Conservation (phyloP, 768 basidiomycete genomes). For the Pisolithus tinctorius region DNA sequence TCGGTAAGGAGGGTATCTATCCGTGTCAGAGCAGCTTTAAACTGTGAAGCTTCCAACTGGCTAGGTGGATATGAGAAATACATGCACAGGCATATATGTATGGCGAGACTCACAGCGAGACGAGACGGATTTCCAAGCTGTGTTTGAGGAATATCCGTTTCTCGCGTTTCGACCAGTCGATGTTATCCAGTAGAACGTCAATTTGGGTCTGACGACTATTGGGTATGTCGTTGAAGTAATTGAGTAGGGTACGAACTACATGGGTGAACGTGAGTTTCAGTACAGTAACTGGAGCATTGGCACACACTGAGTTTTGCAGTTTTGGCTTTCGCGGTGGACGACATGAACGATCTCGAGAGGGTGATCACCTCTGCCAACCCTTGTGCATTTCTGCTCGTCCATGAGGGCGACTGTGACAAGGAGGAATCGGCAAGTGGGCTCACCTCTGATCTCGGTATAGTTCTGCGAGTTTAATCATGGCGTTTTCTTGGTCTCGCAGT, state of each 20-base stretch:
- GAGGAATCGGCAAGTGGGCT: too few relatives aligned
- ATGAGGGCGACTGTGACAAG: not conserved
- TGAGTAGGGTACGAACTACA: conserved; percentile 87
- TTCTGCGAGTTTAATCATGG: conserved; percentile 79
- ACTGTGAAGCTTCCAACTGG: conserved; percentile 69
- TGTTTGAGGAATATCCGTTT: conserved; percentile 96
- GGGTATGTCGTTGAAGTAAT: conserved; percentile 78
- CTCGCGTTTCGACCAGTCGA: conserved; percentile 86
- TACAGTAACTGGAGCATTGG: not conserved
- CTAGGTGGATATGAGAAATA: conserved; percentile 28
- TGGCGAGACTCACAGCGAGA: conserved; percentile 49
- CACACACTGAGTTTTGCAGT: conserved; percentile 85
- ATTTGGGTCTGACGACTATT: conserved; percentile 72
- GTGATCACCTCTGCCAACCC: conserved; percentile 85
- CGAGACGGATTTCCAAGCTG: conserved; percentile 83
- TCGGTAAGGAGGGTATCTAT: conserved; percentile 86
- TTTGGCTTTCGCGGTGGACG: conserved; percentile 90
- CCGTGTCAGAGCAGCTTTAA: conserved; percentile 69
- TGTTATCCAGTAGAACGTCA: conserved; percentile 81
- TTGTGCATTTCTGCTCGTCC: conserved; percentile 59
- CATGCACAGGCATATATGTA: not conserved
- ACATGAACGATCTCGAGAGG: conserved; percentile 79
- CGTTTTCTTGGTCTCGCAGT: conserved; percentile 76
- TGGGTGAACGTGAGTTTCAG: not conserved
- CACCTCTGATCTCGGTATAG: conserved; percentile 83